Base-by-base conservation (phyloP, 495 filamentous ascomycete genomes). In the Penicillium argentinense region DNA sequence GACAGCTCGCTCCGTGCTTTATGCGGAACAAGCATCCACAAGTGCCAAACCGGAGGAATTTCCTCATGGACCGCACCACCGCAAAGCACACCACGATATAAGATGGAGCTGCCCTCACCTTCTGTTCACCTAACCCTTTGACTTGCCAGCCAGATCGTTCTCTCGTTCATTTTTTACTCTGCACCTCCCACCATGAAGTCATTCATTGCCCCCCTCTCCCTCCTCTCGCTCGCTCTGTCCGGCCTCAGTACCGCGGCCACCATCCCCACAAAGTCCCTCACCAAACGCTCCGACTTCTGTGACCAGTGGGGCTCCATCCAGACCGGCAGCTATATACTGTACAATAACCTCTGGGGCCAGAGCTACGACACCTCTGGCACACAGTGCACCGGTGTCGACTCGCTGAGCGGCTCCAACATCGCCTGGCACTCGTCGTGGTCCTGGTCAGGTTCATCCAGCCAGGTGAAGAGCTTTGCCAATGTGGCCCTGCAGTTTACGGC, bases 381-480 rank as follows among this genome's bases (percentile, higher is more conserved):
- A 11, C 81, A 85, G 62, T 85, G 82, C 70, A 77, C 78, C 8
- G 71, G 67, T 1, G 59, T 83, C 19, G 72, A 77, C 55, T 71
- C 71, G 9, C 51, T 70, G 27, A 71, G 55, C 43, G 69, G 71
- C 34, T 64, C 48, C 49, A 73, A 49, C 1, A 63, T 85, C 41
- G 62, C 71, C 37, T 86, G 81, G 81, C 67, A 74, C 42, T 80
- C 81, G 4, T 66, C 56, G 13, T 86, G 77, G 78, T 62, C 72
- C 18, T 86, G 81, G 82, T 60, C 64, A 9, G 78, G 79, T 13
- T 71, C 68, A 9, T 39, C 62, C 2, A 62, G 48, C 50, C 64
- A 69, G 44, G 82, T 85, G 42, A 86, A 86, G 71, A 80, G 76
- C 45, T 86, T 68, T 52, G 72, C 82, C 33, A 82, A 82, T 39